Percentiles rank a stretch among this genome's conserved stretches.
Conservation (phyloP, 108 stramenopile species). For the Epithemia pelagica region DNA sequence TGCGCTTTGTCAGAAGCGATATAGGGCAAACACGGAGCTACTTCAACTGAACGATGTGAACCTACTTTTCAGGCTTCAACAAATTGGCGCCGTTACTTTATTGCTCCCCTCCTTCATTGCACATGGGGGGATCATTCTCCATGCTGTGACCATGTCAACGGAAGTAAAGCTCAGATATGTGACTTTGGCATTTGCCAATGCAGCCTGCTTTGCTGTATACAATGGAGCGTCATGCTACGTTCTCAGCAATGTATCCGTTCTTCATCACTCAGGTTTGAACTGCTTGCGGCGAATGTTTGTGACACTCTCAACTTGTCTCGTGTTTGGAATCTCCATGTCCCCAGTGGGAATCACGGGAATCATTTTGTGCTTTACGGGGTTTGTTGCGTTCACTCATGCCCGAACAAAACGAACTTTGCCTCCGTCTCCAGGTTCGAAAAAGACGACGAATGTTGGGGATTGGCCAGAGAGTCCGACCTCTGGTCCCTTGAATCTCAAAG, state of each 20-base stretch:
- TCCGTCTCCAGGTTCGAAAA: background rate
- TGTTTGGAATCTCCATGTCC: constrained; percentile 54
- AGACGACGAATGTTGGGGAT: too few relatives aligned
- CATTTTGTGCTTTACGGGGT: constrained; percentile 41
- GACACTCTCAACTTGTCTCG: constrained; percentile 52
- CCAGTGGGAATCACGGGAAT: constrained; percentile 45
- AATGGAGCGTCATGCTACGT: constrained; percentile 60
- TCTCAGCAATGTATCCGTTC: constrained; percentile 57
- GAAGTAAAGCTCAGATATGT: constrained; percentile 12
- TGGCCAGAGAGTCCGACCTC: too few relatives aligned
- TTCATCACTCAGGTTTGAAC: constrained; percentile 73
- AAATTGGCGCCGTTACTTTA: constrained; percentile 48
- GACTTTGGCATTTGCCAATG: constrained; percentile 49
- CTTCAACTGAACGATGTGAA: constrained; percentile 50
- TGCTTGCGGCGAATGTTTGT: constrained; percentile 76
- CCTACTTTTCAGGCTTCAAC: constrained; percentile 71
- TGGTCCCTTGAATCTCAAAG: too few relatives aligned
- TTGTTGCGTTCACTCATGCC: constrained; percentile 42
- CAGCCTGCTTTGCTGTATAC: constrained; percentile 61
- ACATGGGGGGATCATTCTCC: background rate
- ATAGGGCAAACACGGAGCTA: constrained; percentile 38
- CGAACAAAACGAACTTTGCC: background rate
- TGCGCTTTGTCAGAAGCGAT: constrained; percentile 71
- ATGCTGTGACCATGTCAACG: background rate
- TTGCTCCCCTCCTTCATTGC: constrained; percentile 24